Percentiles rank a stretch among this genome's conserved stretches.
Conservation (phyloP, 768 basidiomycete species). For the Leucosporidium yakuticum region DNA sequence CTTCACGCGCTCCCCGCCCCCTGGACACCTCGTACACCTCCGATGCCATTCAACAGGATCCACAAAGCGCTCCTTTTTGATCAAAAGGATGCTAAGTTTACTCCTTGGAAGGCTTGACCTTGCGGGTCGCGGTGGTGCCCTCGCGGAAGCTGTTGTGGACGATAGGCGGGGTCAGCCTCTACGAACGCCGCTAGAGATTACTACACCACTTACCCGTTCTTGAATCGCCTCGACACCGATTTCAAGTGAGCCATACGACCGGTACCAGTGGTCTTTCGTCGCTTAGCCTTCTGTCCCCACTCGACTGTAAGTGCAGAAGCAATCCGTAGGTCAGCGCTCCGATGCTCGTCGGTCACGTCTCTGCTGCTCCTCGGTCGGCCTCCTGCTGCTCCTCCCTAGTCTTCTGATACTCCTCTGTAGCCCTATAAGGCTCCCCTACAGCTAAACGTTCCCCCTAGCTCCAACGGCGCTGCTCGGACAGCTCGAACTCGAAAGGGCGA, state of each 20-base stretch:
- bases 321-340: not conserved
- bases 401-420: no score
- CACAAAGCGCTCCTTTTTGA: no score
- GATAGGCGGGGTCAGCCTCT: not conserved
- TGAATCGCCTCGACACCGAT: constrained; percentile 87
- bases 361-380: not conserved
- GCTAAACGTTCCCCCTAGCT: not conserved
- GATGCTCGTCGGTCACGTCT: not conserved
- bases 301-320: constrained; percentile 49
- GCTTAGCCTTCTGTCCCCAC: constrained; percentile 99
- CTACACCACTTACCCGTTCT: constrained; percentile 66
- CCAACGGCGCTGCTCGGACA: no score
- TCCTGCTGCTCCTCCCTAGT: not conserved
- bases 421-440: no score
- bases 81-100: constrained; percentile 12
- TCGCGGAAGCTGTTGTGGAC: constrained; percentile 53
- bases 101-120: constrained; percentile 54
- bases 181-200: not conserved
- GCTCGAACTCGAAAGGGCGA: no score
- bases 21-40: no score
- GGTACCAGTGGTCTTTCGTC: constrained; percentile 98
- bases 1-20: no score
- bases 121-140: constrained; percentile 86
- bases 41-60: no score
- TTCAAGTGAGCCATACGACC: constrained; percentile 93